phyloP scores from a whole-genome alignment of 345 rosid species.

The Pistacia atlantica region DNA sequence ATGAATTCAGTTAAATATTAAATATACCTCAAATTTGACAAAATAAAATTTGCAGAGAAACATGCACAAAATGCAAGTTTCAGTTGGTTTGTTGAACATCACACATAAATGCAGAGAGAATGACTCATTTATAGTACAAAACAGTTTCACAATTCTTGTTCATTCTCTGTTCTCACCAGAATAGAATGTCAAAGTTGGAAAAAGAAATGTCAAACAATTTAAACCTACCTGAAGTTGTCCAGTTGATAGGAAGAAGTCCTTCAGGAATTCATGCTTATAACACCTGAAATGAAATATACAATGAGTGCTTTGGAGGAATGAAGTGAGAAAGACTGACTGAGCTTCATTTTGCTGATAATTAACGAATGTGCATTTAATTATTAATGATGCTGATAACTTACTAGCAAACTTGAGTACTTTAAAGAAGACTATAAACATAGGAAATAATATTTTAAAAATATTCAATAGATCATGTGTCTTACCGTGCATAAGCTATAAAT shows the following conservation, averaged over 20 bases:
- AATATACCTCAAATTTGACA: neutral
- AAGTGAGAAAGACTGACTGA: neutral
- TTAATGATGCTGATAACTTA: no score
- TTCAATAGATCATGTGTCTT: constrained; percentile 12
- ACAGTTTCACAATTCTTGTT: neutral
- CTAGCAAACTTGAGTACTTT: no score
- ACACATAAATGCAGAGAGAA: neutral
- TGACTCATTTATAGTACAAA: neutral
- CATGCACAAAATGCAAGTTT: neutral
- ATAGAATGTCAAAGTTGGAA: constrained; percentile 13
- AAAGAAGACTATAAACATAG: no score
- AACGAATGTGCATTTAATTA: neutral
- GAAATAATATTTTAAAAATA: neutral
- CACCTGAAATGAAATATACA: constrained; percentile 55
- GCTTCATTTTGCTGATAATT: constrained; percentile 8
- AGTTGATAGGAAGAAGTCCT: constrained; percentile 88
- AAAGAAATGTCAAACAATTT: constrained; percentile 15
- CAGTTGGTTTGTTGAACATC: neutral
- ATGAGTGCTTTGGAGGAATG: neutral
- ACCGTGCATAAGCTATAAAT: constrained; percentile 81
- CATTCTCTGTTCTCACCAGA: neutral
- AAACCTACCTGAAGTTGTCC: constrained; percentile 90
- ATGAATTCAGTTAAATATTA: neutral
- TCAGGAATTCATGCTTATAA: constrained; percentile 82
- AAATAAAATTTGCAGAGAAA: neutral